Percentiles rank a stretch among this genome's conserved stretches.
phyloP scores from a whole-genome alignment of 2,329 filamentous ascomycete species.

The Diaporthe capsici region DNA sequence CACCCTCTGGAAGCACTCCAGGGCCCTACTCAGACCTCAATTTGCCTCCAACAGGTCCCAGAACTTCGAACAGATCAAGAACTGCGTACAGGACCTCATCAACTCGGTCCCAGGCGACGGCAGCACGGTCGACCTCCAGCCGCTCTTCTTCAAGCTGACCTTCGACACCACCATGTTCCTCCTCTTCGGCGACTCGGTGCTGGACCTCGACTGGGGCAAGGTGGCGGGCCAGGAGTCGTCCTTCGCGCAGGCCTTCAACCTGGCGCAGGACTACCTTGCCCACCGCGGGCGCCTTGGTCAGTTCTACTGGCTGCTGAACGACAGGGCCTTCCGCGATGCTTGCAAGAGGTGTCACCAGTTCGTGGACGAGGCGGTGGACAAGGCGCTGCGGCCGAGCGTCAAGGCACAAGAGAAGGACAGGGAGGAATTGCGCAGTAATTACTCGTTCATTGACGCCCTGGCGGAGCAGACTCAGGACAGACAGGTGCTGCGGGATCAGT shows the following conservation, averaged over 20 bases:
- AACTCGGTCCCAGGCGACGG: slow-evolving; percentile 12
- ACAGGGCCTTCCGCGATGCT: slow-evolving; percentile 22
- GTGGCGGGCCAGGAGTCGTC: slow-evolving; percentile 27
- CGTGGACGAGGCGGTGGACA: slow-evolving; percentile 26
- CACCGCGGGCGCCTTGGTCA: slow-evolving; percentile 24
- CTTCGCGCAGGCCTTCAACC: slow-evolving; percentile 21
- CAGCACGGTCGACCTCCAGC: slow-evolving; percentile 32
- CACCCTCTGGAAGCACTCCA: slow-evolving; percentile 51
- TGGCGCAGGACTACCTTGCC: slow-evolving; percentile 29
- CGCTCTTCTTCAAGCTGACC: slow-evolving; percentile 35
- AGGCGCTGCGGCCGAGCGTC: neutral
- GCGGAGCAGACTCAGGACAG: slow-evolving; percentile 19
- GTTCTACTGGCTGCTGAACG: slow-evolving; percentile 31
- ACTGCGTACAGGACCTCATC: slow-evolving; percentile 25
- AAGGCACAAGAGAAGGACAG: neutral
- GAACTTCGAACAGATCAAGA: slow-evolving; percentile 27
- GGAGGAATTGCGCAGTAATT: neutral
- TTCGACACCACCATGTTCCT: slow-evolving; percentile 35
- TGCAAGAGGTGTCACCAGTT: slow-evolving; percentile 21
- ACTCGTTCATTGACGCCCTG: slow-evolving; percentile 28
- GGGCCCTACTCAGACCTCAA: slow-evolving; percentile 51
- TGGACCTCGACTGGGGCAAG: slow-evolving; percentile 18
- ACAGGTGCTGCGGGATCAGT: slow-evolving; percentile 44
- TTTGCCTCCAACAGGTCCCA: slow-evolving; percentile 41
- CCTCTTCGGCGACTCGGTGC: slow-evolving; percentile 29